phyloP scores from a whole-genome alignment of 805 yeast genomes.

The Hanseniaspora pseudoguilliermondii region DNA sequence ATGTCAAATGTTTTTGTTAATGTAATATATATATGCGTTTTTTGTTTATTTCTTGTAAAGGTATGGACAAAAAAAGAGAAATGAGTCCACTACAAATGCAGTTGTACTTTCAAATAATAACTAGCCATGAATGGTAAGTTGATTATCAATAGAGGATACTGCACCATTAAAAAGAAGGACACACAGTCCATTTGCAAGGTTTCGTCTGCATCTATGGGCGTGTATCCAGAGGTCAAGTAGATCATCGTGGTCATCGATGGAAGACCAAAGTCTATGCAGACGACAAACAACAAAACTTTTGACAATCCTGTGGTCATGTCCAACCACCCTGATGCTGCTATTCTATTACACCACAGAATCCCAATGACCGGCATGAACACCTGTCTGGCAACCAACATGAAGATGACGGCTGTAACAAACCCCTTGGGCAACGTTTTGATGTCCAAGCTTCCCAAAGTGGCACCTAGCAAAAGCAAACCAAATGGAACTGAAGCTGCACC shows the following conservation, averaged over 20 bases:
- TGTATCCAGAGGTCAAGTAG: conserved; percentile 75
- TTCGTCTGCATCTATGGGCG: conserved; percentile 45
- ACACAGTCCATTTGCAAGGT: conserved; percentile 65
- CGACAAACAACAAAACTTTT: conserved; percentile 55
- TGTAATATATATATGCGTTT: background rate
- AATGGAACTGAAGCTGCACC: conserved; percentile 86
- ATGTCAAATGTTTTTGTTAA: background rate
- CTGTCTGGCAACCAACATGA: conserved; percentile 46
- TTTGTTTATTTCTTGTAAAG: background rate
- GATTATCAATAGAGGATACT: conserved; percentile 54
- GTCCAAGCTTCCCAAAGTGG: conserved; percentile 68
- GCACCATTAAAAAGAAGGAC: conserved; percentile 61
- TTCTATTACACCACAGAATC: conserved; percentile 45
- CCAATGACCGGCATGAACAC: conserved; percentile 75
- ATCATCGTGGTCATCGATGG: conserved; percentile 86
- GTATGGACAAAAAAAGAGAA: background rate
- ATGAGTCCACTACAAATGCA: conserved; percentile 18
- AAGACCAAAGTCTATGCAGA: conserved; percentile 61
- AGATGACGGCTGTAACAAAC: conserved; percentile 50
- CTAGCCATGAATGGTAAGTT: conserved; percentile 54
- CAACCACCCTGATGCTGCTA: conserved; percentile 58
- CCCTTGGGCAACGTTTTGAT: conserved; percentile 52
- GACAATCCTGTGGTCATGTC: conserved; percentile 29
- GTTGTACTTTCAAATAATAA: conserved; percentile 26
- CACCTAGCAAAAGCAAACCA: conserved; percentile 76